phyloP scores from a whole-genome alignment of 2,329 filamentous ascomycete genomes.

The Cercospora janseana region DNA sequence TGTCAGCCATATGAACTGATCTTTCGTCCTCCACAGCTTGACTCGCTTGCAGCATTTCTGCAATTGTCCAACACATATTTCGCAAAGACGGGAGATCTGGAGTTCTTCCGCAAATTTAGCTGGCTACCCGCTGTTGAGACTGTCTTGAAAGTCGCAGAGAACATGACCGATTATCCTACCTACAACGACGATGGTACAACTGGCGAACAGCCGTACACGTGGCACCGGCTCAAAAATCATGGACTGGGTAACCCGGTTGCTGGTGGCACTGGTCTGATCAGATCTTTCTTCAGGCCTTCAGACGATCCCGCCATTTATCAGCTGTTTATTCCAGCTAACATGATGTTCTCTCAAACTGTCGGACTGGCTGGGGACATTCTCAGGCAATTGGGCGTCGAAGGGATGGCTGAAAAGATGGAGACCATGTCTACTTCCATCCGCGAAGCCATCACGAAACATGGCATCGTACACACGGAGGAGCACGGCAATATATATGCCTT shows the following conservation, averaged over 20 bases:
- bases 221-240: conserved; percentile 34
- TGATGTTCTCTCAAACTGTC: conserved; percentile 70
- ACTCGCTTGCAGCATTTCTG: conserved; percentile 50
- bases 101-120: conserved; percentile 23
- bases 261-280: conserved; percentile 47
- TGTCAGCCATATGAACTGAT: too few species aligned
- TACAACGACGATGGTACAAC: conserved; percentile 20
- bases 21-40: too few species aligned
- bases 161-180: conserved; percentile 19
- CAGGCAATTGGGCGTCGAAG: conserved; percentile 28
- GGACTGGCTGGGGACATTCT: conserved; percentile 49
- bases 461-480: conserved; percentile 39
- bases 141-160: conserved; percentile 18
- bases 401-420: conserved; percentile 18
- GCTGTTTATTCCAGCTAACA: conserved; percentile 52
- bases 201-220: conserved; percentile 14
- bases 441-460: conserved; percentile 31
- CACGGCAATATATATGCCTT: conserved; percentile 46
- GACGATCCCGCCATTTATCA: conserved; percentile 50
- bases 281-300: conserved; percentile 49
- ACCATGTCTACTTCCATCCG: conserved; percentile 13
- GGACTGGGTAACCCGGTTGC: conserved; percentile 48
- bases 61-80: conserved; percentile 50
- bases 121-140: conserved; percentile 19
- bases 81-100: conserved; percentile 39